These are phyloP conservation scores for Epichloe gansuensis DNA, from an alignment of 2,329 filamentous ascomycete genomes.

Conservation along the genomic window DNA sequence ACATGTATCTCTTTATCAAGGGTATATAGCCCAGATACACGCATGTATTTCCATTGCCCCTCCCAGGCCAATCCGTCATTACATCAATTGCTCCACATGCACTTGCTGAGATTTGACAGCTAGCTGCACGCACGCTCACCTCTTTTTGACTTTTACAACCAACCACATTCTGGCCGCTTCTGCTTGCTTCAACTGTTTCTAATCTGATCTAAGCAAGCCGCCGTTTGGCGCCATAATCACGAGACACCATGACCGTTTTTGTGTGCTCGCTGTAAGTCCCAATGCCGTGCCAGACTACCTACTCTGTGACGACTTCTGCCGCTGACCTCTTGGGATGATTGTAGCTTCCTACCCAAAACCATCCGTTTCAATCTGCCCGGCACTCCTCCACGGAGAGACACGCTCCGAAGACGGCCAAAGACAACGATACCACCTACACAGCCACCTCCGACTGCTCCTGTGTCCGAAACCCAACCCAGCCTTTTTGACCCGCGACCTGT, in stretches of 20 bases:
- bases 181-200: background rate
- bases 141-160: background rate
- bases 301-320: background rate
- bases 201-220: background rate
- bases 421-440: slow-evolving; percentile 15
- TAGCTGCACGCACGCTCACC: too few relatives aligned
- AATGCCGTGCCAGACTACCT: background rate
- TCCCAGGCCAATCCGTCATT: background rate
- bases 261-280: slow-evolving; percentile 26
- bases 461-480: slow-evolving; percentile 32
- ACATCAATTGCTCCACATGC: background rate
- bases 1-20: background rate
- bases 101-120: background rate
- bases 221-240: background rate
- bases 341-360: slow-evolving; percentile 82
- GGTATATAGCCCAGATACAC: background rate
- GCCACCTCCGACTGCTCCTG: slow-evolving; percentile 12
- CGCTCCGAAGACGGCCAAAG: slow-evolving; percentile 17
- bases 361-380: slow-evolving; percentile 67
- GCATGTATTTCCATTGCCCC: background rate
- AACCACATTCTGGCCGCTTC: background rate
- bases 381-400: slow-evolving; percentile 29
- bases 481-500: slow-evolving; percentile 36
- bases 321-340: background rate
- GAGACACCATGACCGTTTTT: slow-evolving; percentile 27